Evolutionary conservation across 768 basidiomycete genomes (phyloP).

Genomic region (Xerocomus potaroensis): DNA sequence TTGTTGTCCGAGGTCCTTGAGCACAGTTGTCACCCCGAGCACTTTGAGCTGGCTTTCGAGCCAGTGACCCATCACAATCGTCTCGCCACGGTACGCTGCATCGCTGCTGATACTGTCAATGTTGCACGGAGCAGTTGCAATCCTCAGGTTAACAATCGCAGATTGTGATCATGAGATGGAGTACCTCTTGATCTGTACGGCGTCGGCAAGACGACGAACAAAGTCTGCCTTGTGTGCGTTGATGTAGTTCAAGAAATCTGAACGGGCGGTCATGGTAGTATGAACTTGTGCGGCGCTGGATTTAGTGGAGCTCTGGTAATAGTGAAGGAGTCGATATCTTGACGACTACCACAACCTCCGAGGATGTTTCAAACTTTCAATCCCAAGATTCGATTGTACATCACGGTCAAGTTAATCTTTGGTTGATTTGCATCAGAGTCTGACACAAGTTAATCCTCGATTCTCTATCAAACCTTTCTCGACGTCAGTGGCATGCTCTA

Average conservation of each 20-base stretch:
- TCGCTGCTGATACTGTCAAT: conserved; percentile 64
- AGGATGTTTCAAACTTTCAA: too few relatives aligned
- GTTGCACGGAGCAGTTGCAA: not conserved
- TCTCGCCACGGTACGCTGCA: conserved; percentile 65
- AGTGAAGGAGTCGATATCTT: too few relatives aligned
- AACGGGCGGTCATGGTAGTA: conserved; percentile 28
- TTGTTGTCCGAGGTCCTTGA: conserved; percentile 76
- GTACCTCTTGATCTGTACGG: conserved; percentile 81
- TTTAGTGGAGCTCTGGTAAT: too few relatives aligned
- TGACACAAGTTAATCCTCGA: too few relatives aligned
- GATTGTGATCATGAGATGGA: not conserved
- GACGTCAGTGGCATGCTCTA: too few relatives aligned
- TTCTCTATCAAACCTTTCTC: too few relatives aligned
- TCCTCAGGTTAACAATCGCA: not conserved
- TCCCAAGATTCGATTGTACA: too few relatives aligned
- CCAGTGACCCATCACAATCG: conserved; percentile 84
- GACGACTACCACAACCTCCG: too few relatives aligned
- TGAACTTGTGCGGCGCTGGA: too few relatives aligned
- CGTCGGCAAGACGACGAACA: conserved; percentile 72
- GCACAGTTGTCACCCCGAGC: conserved; percentile 75
- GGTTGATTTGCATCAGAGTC: too few relatives aligned
- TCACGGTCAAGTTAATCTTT: too few relatives aligned
- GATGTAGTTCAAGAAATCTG: conserved; percentile 46
- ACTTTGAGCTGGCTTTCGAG: conserved; percentile 66
- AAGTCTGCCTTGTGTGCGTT: conserved; percentile 68